Evolutionary conservation across 2,329 filamentous ascomycete genomes (phyloP), one percentile per base, ranked within the genome.

Genomic region (Fusarium scirpi): DNA sequence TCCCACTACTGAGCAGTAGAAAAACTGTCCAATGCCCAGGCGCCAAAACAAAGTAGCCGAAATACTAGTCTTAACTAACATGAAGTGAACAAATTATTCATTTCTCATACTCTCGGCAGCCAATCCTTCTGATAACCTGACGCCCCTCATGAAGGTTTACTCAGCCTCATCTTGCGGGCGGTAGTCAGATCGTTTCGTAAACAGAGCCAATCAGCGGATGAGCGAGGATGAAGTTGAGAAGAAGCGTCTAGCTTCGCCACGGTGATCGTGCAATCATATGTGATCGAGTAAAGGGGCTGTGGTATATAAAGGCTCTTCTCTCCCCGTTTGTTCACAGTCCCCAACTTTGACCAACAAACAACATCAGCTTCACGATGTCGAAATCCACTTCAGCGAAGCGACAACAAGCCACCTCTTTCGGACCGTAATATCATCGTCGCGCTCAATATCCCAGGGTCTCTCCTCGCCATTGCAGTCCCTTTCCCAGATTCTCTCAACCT

Each of bases 351-450:
- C 32, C 20, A 27, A 27, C 10, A 40, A 55, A 18, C n/a, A 13
- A 48, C 41, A 41, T 12, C 29, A 27, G 15, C 18, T 41, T 74
- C 71, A 74, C 24, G 67, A 59, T 44, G 47, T 62, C 44, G 67
- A 57, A 34, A 53, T 71, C 75, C 83, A 80, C 78, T 72, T 85
- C 73, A 90, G 74, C 61, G 86, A 80, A 6, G 84, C 86, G 59
- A 92, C 82, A 7, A 88, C 87, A n/a, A 92, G 80, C 91, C 91
- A 94, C 69, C 89, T 86, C 81, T 93, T 94, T 73, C 89, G 82
- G 76, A 85, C 86, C 1, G 84, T 85, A 6, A 86, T 79, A 76
- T 92, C 86, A 75, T 93, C 91, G 2, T 89, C 89, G 9, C 90
- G 84, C 74, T 91, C 88, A 67, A 79, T 79, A 16, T 78, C 79